phyloP scores from a whole-genome alignment of 169 alveolate species.

The Eimeria sp. region DNA sequence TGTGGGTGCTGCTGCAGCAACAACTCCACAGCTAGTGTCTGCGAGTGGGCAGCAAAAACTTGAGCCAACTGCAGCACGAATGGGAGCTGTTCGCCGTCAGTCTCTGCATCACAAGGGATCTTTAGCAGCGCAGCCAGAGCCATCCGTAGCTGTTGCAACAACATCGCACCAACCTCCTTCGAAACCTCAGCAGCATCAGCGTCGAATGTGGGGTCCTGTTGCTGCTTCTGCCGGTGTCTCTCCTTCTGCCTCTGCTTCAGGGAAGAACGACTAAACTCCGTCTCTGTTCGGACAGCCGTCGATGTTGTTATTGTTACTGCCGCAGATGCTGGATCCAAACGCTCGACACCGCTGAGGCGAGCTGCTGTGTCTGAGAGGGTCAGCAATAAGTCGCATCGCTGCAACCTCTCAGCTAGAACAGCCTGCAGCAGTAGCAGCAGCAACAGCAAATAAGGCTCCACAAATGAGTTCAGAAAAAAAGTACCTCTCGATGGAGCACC shows the following conservation, averaged over 20 bases:
- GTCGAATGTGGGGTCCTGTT: neutral
- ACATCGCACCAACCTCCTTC: neutral
- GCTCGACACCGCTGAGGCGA: neutral
- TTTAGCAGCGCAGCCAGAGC: slow-evolving; percentile 36
- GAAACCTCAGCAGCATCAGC: slow-evolving; percentile 2
- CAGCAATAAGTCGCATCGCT: slow-evolving; percentile 47
- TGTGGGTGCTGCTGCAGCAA: slow-evolving; percentile 69
- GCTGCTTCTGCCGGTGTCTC: slow-evolving; percentile 16
- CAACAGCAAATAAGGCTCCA: neutral
- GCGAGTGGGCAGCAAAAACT: slow-evolving; percentile 42
- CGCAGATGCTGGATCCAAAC: neutral
- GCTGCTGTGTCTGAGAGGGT: slow-evolving; percentile 63
- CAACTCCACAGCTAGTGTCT: slow-evolving; percentile 57
- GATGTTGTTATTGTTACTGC: slow-evolving; percentile 13
- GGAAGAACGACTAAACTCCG: neutral
- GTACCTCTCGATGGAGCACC: neutral
- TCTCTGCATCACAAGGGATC: neutral
- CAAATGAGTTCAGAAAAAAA: too few species aligned
- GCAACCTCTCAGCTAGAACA: slow-evolving; percentile 41
- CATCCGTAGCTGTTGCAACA: slow-evolving; percentile 72
- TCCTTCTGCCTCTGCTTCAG: slow-evolving; percentile 28
- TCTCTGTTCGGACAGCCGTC: neutral
- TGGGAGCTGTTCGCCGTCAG: neutral
- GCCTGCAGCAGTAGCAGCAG: slow-evolving; percentile 56
- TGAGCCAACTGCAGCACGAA: slow-evolving; percentile 57